These are phyloP conservation scores for Boletus sp. DNA, from an alignment of 768 basidiomycete species.

Conservation along the genomic window DNA sequence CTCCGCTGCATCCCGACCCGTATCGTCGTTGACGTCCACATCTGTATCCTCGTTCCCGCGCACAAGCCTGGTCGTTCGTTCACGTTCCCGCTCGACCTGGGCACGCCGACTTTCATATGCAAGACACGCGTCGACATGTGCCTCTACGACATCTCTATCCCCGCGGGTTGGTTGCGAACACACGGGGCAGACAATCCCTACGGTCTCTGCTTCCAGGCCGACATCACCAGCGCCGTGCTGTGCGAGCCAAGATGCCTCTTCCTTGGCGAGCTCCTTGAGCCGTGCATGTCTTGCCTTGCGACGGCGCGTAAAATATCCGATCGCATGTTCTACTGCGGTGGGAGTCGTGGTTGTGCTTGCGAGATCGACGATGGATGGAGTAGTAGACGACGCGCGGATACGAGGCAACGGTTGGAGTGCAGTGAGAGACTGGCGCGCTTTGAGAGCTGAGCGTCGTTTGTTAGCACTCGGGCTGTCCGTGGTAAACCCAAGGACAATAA, in stretches of 20 bases:
- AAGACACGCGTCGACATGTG: constrained; percentile 80
- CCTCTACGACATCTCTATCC: constrained; percentile 70
- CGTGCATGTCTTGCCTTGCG: constrained; percentile 67
- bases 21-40: constrained; percentile 31
- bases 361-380: constrained; percentile 13
- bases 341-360: constrained; percentile 23
- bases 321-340: constrained; percentile 46
- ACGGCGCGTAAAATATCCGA: constrained; percentile 62
- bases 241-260: constrained; percentile 43
- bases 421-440: constrained; percentile 39
- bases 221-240: constrained; percentile 24
- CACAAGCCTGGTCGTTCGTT: constrained; percentile 24
- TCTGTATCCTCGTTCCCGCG: constrained; percentile 33
- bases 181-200: constrained; percentile 63
- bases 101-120: constrained; percentile 48
- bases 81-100: constrained; percentile 31
- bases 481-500: constrained; percentile 33
- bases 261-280: constrained; percentile 63
- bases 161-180: constrained; percentile 57
- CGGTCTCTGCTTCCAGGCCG: constrained; percentile 35
- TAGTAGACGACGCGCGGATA: constrained; percentile 20
- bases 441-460: constrained; percentile 43
- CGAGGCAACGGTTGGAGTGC: constrained; percentile 24
- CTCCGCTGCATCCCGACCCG: constrained; percentile 37
- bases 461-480: constrained; percentile 15